These are phyloP conservation scores for Macrocybe gigantea DNA, from an alignment of 768 basidiomycete genomes.

Conservation along the genomic window DNA sequence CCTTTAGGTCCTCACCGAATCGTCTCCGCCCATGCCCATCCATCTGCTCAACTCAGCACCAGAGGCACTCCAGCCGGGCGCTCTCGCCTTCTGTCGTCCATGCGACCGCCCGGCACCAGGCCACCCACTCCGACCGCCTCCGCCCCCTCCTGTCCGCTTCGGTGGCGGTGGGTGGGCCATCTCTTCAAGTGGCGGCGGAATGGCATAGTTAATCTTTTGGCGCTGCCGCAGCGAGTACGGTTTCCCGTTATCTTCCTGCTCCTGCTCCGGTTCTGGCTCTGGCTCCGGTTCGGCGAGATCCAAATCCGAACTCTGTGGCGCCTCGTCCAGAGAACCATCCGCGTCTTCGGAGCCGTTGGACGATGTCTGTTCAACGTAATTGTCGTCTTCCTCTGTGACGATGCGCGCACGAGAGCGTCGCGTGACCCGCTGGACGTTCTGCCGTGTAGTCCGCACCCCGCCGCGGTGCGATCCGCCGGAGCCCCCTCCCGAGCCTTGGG, in stretches of 20 bases:
- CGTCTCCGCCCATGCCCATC: conserved; percentile 71
- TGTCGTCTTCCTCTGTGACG: conserved; percentile 41
- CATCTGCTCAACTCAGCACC: conserved; percentile 74
- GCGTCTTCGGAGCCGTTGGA: conserved; percentile 47
- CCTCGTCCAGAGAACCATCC: conserved; percentile 56
- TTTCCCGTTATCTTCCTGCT: conserved; percentile 46
- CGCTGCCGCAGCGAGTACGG: conserved; percentile 67
- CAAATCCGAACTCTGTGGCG: conserved; percentile 36
- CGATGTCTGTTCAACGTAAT: conserved; percentile 41
- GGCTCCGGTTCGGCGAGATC: conserved; percentile 27
- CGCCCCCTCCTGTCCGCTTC: conserved; percentile 22
- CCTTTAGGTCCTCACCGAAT: conserved; percentile 45
- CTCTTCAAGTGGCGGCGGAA: conserved; percentile 78
- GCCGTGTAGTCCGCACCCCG: conserved; percentile 10
- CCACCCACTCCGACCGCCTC: conserved; percentile 19
- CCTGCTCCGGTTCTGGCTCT: conserved; percentile 39
- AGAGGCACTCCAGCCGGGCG: conserved; percentile 71
- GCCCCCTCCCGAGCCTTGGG: conserved; percentile 7
- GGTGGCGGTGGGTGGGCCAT: conserved; percentile 40
- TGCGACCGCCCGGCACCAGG: conserved; percentile 26
- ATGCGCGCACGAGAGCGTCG: conserved; percentile 21
- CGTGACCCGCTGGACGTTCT: conserved; percentile 21
- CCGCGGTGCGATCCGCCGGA: conserved; percentile 2
- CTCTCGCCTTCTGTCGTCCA: conserved; percentile 31
- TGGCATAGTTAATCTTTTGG: conserved; percentile 70